Evolutionary conservation across 2,329 filamentous ascomycete species (phyloP).

Genomic region (Karstenula rhodostoma): DNA sequence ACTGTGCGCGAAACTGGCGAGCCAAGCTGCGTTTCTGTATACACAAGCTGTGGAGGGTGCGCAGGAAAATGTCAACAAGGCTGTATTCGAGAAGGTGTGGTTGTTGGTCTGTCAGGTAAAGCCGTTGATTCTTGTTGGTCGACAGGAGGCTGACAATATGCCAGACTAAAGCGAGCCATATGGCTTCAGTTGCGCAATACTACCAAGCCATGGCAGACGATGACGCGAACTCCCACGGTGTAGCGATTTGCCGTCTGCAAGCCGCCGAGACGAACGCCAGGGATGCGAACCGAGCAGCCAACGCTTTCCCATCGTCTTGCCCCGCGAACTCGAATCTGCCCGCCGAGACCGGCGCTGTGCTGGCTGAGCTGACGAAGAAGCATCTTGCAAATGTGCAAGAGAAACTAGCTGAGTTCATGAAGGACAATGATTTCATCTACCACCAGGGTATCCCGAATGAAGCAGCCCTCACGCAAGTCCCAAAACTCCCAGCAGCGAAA

Average conservation of each 20-base stretch:
- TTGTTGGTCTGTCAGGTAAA: constrained; percentile 78
- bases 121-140: constrained; percentile 3
- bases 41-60: constrained; percentile 86
- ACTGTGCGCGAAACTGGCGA: constrained; percentile 89
- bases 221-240: constrained; percentile 85
- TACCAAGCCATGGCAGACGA: constrained; percentile 92
- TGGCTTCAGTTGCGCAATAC: constrained; percentile 88
- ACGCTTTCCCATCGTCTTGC: constrained; percentile 79
- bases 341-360: constrained; percentile 75
- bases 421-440: constrained; percentile 99
- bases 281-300: constrained; percentile 79
- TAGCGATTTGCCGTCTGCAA: constrained; percentile 82
- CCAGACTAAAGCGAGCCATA: constrained; percentile 78
- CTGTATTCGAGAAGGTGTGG: constrained; percentile 95
- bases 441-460: constrained; percentile 91
- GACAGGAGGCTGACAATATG: constrained; percentile 36
- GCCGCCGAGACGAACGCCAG: constrained; percentile 80
- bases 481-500: constrained; percentile 93
- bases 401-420: constrained; percentile 76
- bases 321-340: constrained; percentile 84
- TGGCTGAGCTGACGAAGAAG: constrained; percentile 84
- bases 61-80: constrained; percentile 90
- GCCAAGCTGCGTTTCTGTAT: constrained; percentile 89
- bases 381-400: constrained; percentile 83
- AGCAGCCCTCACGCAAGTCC: constrained; percentile 79